phyloP scores from a whole-genome alignment of 495 filamentous ascomycete genomes.

The Hyaloscypha hepaticicola region DNA sequence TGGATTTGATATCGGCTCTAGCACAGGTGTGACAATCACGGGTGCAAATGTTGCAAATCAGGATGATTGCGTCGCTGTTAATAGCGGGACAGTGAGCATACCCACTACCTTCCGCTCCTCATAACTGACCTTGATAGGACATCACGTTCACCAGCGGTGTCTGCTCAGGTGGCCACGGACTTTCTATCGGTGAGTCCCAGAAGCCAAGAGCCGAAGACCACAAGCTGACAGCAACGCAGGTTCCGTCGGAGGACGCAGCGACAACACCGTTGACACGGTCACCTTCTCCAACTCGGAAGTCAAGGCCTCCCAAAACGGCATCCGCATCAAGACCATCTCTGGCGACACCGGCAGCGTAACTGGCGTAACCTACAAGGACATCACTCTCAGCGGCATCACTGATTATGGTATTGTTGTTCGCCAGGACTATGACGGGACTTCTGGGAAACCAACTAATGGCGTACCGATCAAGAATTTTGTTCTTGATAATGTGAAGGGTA shows the following conservation, averaged over 20 bases:
- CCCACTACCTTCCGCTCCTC: not conserved
- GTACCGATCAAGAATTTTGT: slow-evolving; percentile 41
- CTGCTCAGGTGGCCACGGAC: slow-evolving; percentile 60
- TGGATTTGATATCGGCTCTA: slow-evolving; percentile 57
- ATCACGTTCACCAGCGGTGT: slow-evolving; percentile 52
- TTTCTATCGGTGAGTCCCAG: slow-evolving; percentile 52
- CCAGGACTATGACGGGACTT: slow-evolving; percentile 60
- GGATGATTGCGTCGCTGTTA: slow-evolving; percentile 61
- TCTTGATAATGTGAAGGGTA: slow-evolving; percentile 42
- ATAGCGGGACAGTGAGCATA: slow-evolving; percentile 46
- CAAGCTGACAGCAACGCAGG: slow-evolving; percentile 41
- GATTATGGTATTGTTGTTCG: slow-evolving; percentile 65
- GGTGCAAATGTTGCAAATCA: slow-evolving; percentile 60
- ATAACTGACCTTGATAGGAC: slow-evolving; percentile 46
- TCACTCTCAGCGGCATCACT: slow-evolving; percentile 55
- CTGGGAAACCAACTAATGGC: slow-evolving; percentile 44
- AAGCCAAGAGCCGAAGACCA: too few relatives aligned
- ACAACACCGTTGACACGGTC: slow-evolving; percentile 60
- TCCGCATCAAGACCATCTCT: slow-evolving; percentile 65
- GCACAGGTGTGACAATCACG: slow-evolving; percentile 50
- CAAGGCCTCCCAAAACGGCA: slow-evolving; percentile 51
- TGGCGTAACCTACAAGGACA: slow-evolving; percentile 59
- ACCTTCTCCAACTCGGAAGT: slow-evolving; percentile 52
- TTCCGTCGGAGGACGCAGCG: slow-evolving; percentile 58
- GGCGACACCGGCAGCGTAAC: slow-evolving; percentile 54